Evolutionary conservation across 2,329 filamentous ascomycete genomes (phyloP).

Genomic region (Myriosclerotinia scirpicola): DNA sequence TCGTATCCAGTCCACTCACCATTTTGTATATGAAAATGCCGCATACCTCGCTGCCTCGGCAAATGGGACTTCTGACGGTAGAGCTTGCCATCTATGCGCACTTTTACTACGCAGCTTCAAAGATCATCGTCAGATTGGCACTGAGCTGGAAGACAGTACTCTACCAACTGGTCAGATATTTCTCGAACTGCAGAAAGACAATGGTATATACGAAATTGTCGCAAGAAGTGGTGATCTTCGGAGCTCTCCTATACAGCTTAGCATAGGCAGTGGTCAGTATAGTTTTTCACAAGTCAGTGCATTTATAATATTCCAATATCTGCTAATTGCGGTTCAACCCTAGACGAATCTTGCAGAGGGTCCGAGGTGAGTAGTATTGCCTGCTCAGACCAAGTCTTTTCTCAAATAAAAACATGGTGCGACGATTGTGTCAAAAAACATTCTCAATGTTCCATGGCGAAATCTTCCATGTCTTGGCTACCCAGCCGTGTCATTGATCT

Average conservation of each 20-base stretch:
- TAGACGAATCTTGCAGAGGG: constrained; percentile 14
- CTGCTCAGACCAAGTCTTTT: constrained; percentile 12
- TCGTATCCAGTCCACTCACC: neutral
- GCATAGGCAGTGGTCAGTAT: constrained; percentile 7
- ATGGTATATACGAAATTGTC: neutral
- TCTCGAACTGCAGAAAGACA: neutral
- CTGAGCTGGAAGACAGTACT: constrained; percentile 10
- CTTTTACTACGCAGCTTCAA: constrained; percentile 15
- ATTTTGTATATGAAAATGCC: neutral
- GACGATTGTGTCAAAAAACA: constrained; percentile 16
- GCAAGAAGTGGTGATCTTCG: neutral
- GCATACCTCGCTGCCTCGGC: constrained; percentile 5
- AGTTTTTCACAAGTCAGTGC: neutral
- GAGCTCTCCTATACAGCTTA: neutral
- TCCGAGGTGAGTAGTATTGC: constrained; percentile 21
- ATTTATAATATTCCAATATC: neutral
- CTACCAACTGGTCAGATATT: constrained; percentile 2
- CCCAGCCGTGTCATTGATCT: constrained; percentile 19
- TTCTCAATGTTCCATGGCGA: constrained; percentile 6
- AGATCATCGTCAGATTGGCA: neutral
- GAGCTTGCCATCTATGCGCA: constrained; percentile 16
- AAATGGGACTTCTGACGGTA: neutral
- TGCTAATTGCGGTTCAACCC: neutral
- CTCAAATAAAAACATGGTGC: constrained; percentile 12
- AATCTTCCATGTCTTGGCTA: constrained; percentile 15